These are phyloP conservation scores for Monilinia fructigena DNA, from an alignment of 2,329 filamentous ascomycete species.

Conservation along the genomic window DNA sequence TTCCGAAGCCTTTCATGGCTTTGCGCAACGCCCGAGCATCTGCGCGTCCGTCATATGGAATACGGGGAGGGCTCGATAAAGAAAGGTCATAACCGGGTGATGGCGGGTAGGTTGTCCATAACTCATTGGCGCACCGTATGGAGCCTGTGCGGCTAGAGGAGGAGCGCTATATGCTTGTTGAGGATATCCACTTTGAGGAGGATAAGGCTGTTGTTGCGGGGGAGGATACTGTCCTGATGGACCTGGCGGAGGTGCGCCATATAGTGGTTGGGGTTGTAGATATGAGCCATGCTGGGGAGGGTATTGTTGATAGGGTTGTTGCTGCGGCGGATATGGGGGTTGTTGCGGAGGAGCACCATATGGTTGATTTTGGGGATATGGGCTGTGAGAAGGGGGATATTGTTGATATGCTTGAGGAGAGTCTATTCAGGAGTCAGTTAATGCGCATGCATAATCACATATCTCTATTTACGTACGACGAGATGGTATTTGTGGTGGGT, in stretches of 20 bases:
- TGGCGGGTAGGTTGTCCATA: slow-evolving; percentile 57
- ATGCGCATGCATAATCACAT: not conserved
- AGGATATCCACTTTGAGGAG: slow-evolving; percentile 22
- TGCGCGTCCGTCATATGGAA: slow-evolving; percentile 64
- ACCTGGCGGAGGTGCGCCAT: slow-evolving; percentile 34
- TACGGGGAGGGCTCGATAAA: slow-evolving; percentile 53
- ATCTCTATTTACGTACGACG: not conserved
- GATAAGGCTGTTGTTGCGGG: slow-evolving; percentile 45
- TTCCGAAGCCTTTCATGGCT: slow-evolving; percentile 94
- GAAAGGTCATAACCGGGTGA: slow-evolving; percentile 70
- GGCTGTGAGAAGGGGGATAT: slow-evolving; percentile 28
- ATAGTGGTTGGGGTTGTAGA: slow-evolving; percentile 54
- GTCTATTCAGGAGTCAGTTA: slow-evolving; percentile 11
- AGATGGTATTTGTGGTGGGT: slow-evolving; percentile 24
- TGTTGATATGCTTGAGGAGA: slow-evolving; percentile 25
- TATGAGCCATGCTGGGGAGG: slow-evolving; percentile 21
- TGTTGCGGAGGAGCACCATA: slow-evolving; percentile 35
- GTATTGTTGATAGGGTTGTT: slow-evolving; percentile 20
- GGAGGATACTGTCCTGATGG: slow-evolving; percentile 25
- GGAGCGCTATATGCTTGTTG: slow-evolving; percentile 30
- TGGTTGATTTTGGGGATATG: slow-evolving; percentile 26
- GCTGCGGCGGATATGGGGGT: slow-evolving; percentile 31
- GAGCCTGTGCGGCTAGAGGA: slow-evolving; percentile 38
- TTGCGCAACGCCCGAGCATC: slow-evolving; percentile 71
- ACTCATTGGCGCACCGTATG: slow-evolving; percentile 19